These are phyloP conservation scores for Pythium coloratum DNA, from an alignment of 352 stramenopile genomes.

Conservation along the genomic window DNA sequence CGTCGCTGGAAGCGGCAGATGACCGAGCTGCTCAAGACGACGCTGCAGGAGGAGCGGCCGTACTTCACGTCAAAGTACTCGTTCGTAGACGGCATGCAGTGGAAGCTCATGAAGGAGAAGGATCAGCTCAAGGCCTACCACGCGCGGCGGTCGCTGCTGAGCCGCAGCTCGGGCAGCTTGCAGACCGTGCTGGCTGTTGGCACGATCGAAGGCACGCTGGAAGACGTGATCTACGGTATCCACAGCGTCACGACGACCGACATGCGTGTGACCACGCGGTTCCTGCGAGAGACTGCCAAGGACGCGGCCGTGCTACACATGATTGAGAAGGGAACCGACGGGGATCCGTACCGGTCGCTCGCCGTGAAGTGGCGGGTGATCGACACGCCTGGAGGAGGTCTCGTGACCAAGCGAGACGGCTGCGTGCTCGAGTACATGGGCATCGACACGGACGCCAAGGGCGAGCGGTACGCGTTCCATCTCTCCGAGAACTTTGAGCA, in stretches of 20 bases:
- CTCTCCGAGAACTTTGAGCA: constrained; percentile 40
- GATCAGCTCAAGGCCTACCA: constrained; percentile 20
- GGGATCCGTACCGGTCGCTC: constrained; percentile 23
- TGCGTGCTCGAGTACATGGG: constrained; percentile 54
- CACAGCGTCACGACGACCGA: constrained; percentile 32
- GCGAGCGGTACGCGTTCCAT: constrained; percentile 43
- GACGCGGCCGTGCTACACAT: constrained; percentile 40
- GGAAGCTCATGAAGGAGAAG: constrained; percentile 22
- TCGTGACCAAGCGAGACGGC: constrained; percentile 39
- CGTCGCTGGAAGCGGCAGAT: constrained; percentile 17
- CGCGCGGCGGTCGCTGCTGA: constrained; percentile 4
- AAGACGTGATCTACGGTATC: constrained; percentile 66
- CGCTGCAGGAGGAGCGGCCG: constrained; percentile 23
- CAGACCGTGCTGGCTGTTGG: constrained; percentile 44
- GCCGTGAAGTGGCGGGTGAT: constrained; percentile 28
- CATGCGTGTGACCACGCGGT: constrained; percentile 38
- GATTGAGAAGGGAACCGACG: constrained; percentile 36
- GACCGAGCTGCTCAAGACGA: constrained; percentile 4
- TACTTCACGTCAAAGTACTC: constrained; percentile 19
- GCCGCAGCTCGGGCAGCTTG: background rate
- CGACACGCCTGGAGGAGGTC: constrained; percentile 17
- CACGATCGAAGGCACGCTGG: constrained; percentile 50
- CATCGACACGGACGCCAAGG: constrained; percentile 32
- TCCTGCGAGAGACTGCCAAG: constrained; percentile 24
- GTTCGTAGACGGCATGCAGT: constrained; percentile 11